Conservation (phyloP, 139 green algal species). For the Chlorella sp. region DNA sequence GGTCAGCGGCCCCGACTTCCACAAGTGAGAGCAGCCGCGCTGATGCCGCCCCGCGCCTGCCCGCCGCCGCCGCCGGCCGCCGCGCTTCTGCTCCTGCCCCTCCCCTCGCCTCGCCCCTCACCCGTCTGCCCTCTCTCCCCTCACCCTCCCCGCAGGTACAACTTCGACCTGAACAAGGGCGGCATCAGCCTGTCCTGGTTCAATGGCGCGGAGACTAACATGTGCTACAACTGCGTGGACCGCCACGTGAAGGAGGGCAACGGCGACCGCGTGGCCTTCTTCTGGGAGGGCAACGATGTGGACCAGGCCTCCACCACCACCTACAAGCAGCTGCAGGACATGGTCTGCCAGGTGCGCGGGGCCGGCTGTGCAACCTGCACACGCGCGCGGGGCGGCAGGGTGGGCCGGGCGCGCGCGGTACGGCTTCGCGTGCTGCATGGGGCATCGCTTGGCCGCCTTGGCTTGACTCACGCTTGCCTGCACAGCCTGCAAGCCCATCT, state of each 20-base stretch:
- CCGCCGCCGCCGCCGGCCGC: background rate
- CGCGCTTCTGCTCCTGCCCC: background rate
- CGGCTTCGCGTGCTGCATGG: background rate
- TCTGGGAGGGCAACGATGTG: constrained; percentile 83
- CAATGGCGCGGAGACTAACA: constrained; percentile 72
- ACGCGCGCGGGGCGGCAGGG: too few species aligned
- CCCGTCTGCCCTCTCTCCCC: background rate
- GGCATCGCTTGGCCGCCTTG: background rate
- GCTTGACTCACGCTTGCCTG: background rate
- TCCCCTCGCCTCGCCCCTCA: background rate
- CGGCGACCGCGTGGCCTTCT: constrained; percentile 62
- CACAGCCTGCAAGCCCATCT: background rate
- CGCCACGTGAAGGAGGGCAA: constrained; percentile 67
- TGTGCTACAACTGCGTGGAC: constrained; percentile 81
- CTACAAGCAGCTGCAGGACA: constrained; percentile 65
- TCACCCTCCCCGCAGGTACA: constrained; percentile 38
- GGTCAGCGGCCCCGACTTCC: constrained; percentile 47
- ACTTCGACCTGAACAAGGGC: constrained; percentile 74
- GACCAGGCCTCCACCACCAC: constrained; percentile 51
- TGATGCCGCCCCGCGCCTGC: background rate
- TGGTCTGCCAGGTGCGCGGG: constrained; percentile 45
- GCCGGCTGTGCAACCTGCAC: too few species aligned
- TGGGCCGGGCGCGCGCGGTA: too few species aligned
- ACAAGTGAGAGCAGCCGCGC: constrained; percentile 8
- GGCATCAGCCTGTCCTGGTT: constrained; percentile 74